Evolutionary conservation across 2,329 filamentous ascomycete species (phyloP).

Genomic region (Ophiostoma australiae): DNA sequence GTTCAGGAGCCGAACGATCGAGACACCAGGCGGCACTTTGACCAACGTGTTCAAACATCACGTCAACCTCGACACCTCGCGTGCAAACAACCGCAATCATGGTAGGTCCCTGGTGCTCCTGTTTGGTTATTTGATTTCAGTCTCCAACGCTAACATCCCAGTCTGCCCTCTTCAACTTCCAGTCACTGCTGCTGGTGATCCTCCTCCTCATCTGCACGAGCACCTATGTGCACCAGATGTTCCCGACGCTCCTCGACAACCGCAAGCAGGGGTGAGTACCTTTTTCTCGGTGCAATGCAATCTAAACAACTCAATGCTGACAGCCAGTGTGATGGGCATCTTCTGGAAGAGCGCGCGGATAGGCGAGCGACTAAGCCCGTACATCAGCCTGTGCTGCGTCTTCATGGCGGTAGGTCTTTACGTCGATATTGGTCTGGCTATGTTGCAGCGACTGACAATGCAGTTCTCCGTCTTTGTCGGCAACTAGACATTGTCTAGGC

Average conservation of each 20-base stretch:
- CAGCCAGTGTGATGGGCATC: constrained; percentile 66
- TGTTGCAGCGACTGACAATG: background rate
- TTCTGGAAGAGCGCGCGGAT: constrained; percentile 96
- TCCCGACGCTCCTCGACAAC: constrained; percentile 83
- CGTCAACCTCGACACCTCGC: background rate
- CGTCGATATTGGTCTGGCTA: background rate
- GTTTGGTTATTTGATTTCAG: too few species aligned
- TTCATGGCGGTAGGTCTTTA: constrained; percentile 70
- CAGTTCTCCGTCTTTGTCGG: constrained; percentile 27
- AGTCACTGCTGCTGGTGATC: constrained; percentile 89
- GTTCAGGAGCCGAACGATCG: background rate
- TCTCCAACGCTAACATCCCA: constrained; percentile 35
- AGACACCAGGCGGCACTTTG: background rate
- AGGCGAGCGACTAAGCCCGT: constrained; percentile 88
- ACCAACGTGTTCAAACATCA: background rate
- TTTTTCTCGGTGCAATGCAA: background rate
- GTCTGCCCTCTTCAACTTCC: constrained; percentile 98
- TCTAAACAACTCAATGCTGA: background rate
- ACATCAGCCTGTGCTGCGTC: constrained; percentile 89
- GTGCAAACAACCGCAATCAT: background rate
- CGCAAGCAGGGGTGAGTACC: constrained; percentile 67
- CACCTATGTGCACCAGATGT: constrained; percentile 85
- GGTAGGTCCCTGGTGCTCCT: constrained; percentile 4
- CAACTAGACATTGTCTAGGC: constrained; percentile 16
- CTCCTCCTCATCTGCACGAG: constrained; percentile 94